Conservation (phyloP, 768 basidiomycete genomes). For the Termitomyces titanicus region DNA sequence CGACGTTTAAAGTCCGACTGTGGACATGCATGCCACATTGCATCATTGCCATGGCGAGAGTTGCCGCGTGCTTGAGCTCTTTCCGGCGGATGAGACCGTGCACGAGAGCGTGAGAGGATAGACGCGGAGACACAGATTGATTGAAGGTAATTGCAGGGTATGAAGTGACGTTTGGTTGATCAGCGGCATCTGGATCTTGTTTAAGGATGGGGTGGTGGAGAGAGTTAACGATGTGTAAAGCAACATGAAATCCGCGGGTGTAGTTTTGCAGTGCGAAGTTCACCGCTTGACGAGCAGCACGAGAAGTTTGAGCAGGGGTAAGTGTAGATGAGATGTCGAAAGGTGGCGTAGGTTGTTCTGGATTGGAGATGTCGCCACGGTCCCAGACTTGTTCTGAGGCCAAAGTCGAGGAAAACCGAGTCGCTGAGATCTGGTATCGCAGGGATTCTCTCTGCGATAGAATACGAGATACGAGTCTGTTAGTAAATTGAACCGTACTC, state of each 20-base stretch:
- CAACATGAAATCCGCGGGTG: conserved; percentile 41
- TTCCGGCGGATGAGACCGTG: conserved; percentile 62
- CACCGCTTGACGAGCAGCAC: conserved; percentile 39
- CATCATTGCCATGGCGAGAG: conserved; percentile 51
- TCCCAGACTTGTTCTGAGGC: background rate
- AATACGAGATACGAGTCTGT: no score
- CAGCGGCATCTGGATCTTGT: conserved; percentile 13
- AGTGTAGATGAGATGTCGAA: background rate
- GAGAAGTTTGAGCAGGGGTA: conserved; percentile 19
- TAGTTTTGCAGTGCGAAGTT: conserved; percentile 36
- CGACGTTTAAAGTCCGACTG: conserved; percentile 43
- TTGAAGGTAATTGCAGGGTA: conserved; percentile 44
- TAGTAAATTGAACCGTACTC: background rate
- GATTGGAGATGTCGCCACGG: background rate
- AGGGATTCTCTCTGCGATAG: background rate
- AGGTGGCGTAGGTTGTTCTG: background rate
- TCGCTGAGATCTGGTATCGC: background rate
- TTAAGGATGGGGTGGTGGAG: conserved; percentile 38
- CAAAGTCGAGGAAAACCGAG: background rate
- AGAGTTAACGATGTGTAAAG: conserved; percentile 46
- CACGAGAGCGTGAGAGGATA: conserved; percentile 60
- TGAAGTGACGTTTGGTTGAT: conserved; percentile 20
- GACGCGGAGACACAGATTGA: conserved; percentile 48
- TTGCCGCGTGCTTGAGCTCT: conserved; percentile 38
- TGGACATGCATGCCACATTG: conserved; percentile 47